Conservation (phyloP, 306 rosid species). For the Astragalus glycyphyllos region DNA sequence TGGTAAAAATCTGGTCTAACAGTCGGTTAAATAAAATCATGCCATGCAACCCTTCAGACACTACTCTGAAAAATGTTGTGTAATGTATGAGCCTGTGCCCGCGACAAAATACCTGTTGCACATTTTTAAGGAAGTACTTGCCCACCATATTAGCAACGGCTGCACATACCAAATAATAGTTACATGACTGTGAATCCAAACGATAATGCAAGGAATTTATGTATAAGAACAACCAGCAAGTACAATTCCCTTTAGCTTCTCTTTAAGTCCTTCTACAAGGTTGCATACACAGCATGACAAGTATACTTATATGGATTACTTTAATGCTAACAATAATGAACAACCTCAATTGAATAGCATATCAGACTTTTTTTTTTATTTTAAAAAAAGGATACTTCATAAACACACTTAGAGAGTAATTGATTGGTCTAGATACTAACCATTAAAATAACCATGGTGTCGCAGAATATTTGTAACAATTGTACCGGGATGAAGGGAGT, state of each 20-base stretch:
- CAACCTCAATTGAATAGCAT: constrained; percentile 20
- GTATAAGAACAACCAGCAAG: constrained; percentile 22
- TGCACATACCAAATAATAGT: constrained; percentile 51
- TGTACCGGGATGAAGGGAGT: constrained; percentile 85
- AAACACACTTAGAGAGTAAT: background rate
- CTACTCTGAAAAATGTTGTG: background rate
- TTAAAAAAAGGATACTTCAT: constrained; percentile 23
- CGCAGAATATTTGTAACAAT: constrained; percentile 71
- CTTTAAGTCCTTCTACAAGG: background rate
- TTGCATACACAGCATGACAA: constrained; percentile 9
- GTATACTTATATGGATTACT: constrained; percentile 22
- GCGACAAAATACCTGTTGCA: constrained; percentile 64
- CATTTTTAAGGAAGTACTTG: constrained; percentile 62
- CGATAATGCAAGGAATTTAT: background rate
- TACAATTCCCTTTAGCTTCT: constrained; percentile 24
- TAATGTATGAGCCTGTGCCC: background rate
- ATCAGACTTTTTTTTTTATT: background rate
- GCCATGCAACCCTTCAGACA: background rate
- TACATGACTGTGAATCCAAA: constrained; percentile 28
- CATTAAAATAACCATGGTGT: constrained; percentile 53
- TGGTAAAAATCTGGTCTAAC: constrained; percentile 30
- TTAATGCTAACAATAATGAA: constrained; percentile 21
- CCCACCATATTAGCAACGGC: constrained; percentile 55
- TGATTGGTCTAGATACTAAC: constrained; percentile 46
- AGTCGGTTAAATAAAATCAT: constrained; percentile 15